Conservation (phyloP, 495 filamentous ascomycete species). For the Collariella sp. region DNA sequence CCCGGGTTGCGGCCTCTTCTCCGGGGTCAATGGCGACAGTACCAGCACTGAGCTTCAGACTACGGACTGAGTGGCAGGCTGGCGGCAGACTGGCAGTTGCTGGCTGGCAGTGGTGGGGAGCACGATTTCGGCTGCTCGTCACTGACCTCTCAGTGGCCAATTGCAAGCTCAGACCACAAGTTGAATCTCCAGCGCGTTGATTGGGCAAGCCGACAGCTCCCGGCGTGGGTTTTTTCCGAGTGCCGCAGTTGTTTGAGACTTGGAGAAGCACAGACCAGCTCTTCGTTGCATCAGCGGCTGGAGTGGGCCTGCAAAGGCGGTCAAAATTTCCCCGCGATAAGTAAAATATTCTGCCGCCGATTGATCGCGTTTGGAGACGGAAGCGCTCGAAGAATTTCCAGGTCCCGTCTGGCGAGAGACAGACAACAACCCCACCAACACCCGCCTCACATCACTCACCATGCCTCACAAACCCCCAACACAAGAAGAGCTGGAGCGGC, state of each 20-base stretch:
- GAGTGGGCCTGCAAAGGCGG: constrained; percentile 17
- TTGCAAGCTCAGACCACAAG: background rate
- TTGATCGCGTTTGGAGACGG: background rate
- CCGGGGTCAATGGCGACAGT: constrained; percentile 21
- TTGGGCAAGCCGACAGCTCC: constrained; percentile 2
- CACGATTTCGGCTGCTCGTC: constrained; percentile 13
- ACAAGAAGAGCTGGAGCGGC: constrained; percentile 31
- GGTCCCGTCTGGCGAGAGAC: background rate
- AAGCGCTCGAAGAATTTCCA: constrained; percentile 16
- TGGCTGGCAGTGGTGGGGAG: constrained; percentile 3
- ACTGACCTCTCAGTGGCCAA: constrained; percentile 6
- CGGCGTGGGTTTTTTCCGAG: constrained; percentile 18
- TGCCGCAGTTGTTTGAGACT: background rate
- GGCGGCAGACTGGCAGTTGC: too few relatives aligned
- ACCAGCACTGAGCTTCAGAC: constrained; percentile 17
- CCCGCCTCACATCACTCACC: constrained; percentile 12
- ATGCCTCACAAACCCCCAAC: constrained; percentile 39
- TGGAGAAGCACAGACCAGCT: constrained; percentile 3
- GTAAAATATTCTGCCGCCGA: constrained; percentile 27
- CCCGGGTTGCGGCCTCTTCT: constrained; percentile 21
- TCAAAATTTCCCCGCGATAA: constrained; percentile 22
- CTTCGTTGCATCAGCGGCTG: too few relatives aligned
- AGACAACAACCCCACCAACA: constrained; percentile 12
- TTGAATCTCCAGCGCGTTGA: background rate
- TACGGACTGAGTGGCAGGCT: too few relatives aligned